phyloP scores from a whole-genome alignment of 2,329 filamentous ascomycete species.

The Fonsecaea nubica region DNA sequence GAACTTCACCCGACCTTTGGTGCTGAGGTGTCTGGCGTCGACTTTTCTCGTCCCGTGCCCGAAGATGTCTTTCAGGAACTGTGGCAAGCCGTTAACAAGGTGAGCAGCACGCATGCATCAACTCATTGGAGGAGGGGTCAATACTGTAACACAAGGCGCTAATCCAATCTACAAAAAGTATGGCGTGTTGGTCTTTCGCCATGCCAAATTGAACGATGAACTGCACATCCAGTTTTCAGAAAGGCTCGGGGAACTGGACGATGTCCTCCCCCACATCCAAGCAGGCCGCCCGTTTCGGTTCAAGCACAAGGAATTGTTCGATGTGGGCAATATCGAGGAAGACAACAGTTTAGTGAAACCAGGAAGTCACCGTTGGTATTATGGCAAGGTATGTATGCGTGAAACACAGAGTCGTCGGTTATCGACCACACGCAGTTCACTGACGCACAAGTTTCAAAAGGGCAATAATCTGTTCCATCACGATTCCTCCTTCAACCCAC shows the following conservation, averaged over 20 bases:
- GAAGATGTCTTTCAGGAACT: constrained; percentile 48
- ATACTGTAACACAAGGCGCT: constrained; percentile 41
- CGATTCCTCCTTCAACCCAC: constrained; percentile 64
- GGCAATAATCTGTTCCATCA: constrained; percentile 63
- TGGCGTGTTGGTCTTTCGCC: constrained; percentile 60
- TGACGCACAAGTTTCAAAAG: constrained; percentile 24
- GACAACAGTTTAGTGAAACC: constrained; percentile 54
- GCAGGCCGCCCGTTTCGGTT: constrained; percentile 58
- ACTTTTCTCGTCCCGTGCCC: constrained; percentile 46
- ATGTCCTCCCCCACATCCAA: constrained; percentile 58
- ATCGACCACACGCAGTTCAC: background rate
- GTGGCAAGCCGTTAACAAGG: constrained; percentile 16
- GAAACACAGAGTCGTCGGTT: background rate
- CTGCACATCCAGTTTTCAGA: constrained; percentile 59
- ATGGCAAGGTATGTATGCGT: constrained; percentile 47
- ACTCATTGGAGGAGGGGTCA: too few relatives aligned
- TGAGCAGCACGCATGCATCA: background rate
- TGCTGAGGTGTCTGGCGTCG: constrained; percentile 48
- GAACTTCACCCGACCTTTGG: constrained; percentile 44
- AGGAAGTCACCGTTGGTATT: constrained; percentile 50
- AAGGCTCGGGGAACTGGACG: constrained; percentile 63
- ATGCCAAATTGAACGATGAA: constrained; percentile 58
- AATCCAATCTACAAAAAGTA: constrained; percentile 52
- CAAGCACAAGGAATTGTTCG: constrained; percentile 61
- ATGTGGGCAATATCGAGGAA: constrained; percentile 62